phyloP scores from a whole-genome alignment of 805 yeast genomes.

The Monosporozyma yasuniensis region DNA sequence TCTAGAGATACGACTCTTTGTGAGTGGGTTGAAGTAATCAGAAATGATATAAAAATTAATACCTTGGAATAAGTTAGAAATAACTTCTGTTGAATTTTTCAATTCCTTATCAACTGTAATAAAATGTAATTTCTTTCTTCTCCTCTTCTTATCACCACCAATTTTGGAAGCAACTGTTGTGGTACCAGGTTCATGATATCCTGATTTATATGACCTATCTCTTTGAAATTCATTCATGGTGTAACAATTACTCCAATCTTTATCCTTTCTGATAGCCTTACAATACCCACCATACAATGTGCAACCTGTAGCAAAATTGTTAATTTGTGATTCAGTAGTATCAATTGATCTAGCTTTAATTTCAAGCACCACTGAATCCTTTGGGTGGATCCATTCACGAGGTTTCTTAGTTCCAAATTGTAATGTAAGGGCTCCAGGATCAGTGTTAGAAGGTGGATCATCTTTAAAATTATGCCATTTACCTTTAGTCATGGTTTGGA shows the following conservation, averaged over 20 bases:
- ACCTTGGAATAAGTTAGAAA: slow-evolving; percentile 35
- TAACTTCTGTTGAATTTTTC: slow-evolving; percentile 3
- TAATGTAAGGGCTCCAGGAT: slow-evolving; percentile 14
- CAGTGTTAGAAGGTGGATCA: slow-evolving; percentile 33
- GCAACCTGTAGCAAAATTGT: slow-evolving; percentile 50
- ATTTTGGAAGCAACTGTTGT: not conserved
- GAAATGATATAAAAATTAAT: slow-evolving; percentile 45
- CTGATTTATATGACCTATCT: slow-evolving; percentile 1
- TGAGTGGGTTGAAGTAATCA: slow-evolving; percentile 33
- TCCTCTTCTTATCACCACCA: slow-evolving; percentile 23
- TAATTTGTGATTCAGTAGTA: slow-evolving; percentile 33
- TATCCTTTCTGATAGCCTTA: slow-evolving; percentile 58
- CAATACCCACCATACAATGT: slow-evolving; percentile 76
- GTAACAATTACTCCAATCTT: slow-evolving; percentile 46
- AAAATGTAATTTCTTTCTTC: slow-evolving; percentile 20
- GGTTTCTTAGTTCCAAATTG: slow-evolving; percentile 58
- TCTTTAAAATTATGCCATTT: slow-evolving; percentile 47
- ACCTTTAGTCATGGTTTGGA: slow-evolving; percentile 48
- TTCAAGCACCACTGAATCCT: slow-evolving; percentile 68
- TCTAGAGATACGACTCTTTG: slow-evolving; percentile 22
- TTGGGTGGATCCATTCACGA: slow-evolving; percentile 70
- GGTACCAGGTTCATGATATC: not conserved
- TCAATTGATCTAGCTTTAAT: slow-evolving; percentile 73
- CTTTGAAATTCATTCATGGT: slow-evolving; percentile 41
- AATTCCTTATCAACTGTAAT: slow-evolving; percentile 4